phyloP scores from a whole-genome alignment of 78 protist species.

The Trichosphaerium sp. region DNA sequence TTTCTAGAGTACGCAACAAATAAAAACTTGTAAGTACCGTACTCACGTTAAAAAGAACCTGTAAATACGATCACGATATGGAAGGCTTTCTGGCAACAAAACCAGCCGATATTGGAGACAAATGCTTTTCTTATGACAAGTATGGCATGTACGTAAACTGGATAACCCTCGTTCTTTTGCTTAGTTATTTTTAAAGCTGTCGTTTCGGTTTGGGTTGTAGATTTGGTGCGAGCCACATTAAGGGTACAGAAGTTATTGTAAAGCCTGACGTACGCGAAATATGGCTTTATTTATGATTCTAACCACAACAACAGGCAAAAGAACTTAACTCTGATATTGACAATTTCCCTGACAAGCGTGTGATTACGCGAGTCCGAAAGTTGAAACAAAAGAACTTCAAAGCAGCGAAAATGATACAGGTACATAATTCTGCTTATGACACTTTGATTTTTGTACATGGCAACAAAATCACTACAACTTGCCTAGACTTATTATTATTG shows the following conservation, averaged over 20 bases:
- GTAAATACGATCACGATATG: constrained; percentile 34
- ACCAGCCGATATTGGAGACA: constrained; percentile 1
- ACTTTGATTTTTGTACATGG: too few relatives aligned
- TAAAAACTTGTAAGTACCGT: too few relatives aligned
- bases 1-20: too few relatives aligned
- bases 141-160: constrained; percentile 20
- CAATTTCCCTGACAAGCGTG: constrained; percentile 1
- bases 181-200: background rate
- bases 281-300: background rate
- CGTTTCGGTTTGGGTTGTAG: constrained; percentile 29
- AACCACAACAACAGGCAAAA: background rate
- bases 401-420: too few relatives aligned
- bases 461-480: too few relatives aligned
- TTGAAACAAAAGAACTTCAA: background rate
- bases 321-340: background rate
- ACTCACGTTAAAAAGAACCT: too few relatives aligned
- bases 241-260: background rate
- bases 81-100: constrained; percentile 8
- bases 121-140: constrained; percentile 18
- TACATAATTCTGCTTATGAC: too few relatives aligned
- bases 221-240: constrained; percentile 28
- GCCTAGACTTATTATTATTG: background rate
- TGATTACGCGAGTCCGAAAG: background rate
- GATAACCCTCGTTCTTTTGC: background rate
- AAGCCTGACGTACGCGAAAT: background rate